Percentiles rank a stretch among this genome's conserved stretches.
Conservation (phyloP, 1,284 basidiomycete species). For the Irpex rosettiformis region DNA sequence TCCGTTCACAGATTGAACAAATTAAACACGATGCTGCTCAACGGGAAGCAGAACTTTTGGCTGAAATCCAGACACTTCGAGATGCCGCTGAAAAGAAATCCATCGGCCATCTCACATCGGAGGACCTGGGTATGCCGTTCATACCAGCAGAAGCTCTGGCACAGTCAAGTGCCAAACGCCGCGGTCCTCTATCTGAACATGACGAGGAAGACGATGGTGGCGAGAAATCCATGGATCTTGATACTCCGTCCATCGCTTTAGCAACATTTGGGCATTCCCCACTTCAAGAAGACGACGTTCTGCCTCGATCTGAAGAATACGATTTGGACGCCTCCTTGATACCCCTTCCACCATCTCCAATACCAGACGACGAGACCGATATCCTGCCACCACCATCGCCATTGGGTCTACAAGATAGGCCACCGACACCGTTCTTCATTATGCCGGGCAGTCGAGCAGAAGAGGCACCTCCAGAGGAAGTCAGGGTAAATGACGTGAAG, state of each 20-base stretch:
- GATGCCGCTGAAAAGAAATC: constrained; percentile 5
- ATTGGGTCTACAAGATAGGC: constrained; percentile 5
- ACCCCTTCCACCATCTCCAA: constrained; percentile 18
- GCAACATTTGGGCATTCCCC: background rate
- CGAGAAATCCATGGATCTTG: constrained; percentile 56
- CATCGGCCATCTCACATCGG: constrained; percentile 1
- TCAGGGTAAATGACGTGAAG: background rate
- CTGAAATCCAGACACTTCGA: constrained; percentile 16
- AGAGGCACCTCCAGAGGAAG: background rate
- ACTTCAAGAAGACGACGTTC: background rate
- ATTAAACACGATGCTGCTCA: constrained; percentile 7
- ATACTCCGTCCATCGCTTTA: constrained; percentile 46
- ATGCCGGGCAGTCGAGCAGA: background rate
- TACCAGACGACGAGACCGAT: background rate
- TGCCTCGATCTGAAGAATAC: constrained; percentile 1
- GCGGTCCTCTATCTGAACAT: background rate
- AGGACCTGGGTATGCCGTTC: background rate
- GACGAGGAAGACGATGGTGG: constrained; percentile 27
- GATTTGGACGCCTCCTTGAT: constrained; percentile 5
- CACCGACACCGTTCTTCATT: constrained; percentile 9
- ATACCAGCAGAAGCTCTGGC: background rate
- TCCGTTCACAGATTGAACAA: background rate
- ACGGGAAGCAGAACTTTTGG: constrained; percentile 17
- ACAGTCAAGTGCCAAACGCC: background rate
- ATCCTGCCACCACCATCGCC: background rate